Conservation (phyloP, 2,329 filamentous ascomycete genomes). For the Penicillium sp. region DNA sequence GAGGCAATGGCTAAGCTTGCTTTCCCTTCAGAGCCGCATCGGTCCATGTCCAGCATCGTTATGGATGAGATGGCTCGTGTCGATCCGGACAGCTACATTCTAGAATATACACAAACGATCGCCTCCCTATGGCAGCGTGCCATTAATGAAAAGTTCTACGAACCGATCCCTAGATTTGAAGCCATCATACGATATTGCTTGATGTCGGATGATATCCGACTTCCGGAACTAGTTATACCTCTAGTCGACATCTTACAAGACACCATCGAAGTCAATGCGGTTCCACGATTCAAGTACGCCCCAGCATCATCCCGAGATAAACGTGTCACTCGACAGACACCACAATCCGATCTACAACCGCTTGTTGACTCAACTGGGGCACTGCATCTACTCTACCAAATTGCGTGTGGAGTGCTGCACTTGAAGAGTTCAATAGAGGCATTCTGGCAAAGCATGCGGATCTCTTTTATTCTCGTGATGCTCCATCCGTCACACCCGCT, state of each 20-base stretch:
- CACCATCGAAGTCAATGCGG: conserved; percentile 55
- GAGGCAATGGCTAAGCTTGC: conserved; percentile 54
- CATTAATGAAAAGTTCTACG: conserved; percentile 53
- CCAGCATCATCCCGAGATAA: conserved; percentile 44
- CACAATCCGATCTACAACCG: conserved; percentile 44
- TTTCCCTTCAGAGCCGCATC: conserved; percentile 53
- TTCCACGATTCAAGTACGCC: conserved; percentile 50
- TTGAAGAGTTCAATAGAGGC: conserved; percentile 42
- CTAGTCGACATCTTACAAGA: conserved; percentile 44
- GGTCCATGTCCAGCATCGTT: conserved; percentile 54
- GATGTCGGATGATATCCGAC: conserved; percentile 37
- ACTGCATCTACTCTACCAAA: conserved; percentile 54
- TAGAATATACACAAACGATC: conserved; percentile 52
- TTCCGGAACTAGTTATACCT: conserved; percentile 38
- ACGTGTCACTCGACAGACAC: conserved; percentile 42
- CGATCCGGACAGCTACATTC: conserved; percentile 46
- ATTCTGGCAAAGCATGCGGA: conserved; percentile 59
- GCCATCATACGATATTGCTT: conserved; percentile 43
- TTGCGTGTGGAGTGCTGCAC: conserved; percentile 51
- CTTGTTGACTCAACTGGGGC: conserved; percentile 56
- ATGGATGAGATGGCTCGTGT: conserved; percentile 51
- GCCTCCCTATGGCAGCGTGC: conserved; percentile 57
- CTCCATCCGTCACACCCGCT: conserved; percentile 58
- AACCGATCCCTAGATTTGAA: conserved; percentile 45
- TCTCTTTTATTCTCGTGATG: conserved; percentile 59